Evolutionary conservation across 2,329 filamentous ascomycete genomes (phyloP), one percentile per base, ranked within the genome.

Genomic region (Ceratocystiopsis brevicomis): DNA sequence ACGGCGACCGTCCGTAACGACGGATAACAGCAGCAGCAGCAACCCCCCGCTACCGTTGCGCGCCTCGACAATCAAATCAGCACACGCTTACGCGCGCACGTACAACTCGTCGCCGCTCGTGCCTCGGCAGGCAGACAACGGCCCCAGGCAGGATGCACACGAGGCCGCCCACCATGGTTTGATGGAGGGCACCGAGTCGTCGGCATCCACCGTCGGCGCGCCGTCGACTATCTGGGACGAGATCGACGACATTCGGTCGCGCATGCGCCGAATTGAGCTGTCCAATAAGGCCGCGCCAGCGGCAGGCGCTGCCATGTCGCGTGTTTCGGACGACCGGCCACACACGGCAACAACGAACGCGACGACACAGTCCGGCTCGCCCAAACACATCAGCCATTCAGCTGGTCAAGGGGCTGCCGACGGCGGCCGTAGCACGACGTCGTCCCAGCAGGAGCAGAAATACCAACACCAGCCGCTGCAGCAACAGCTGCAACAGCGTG

Each of bases 161-260:
- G 39, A 30, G 15, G 67, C 68, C 38, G 53, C 56, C 17, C 55
- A 57, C 37, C 62, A 71, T 46, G 61, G 59, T 16, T 39, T 18
- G 3, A 52, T 65, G 25, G 78, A 87, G 53, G 79, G 78, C 10
- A 86, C 85, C 0, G 85, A 90, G 53, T 96, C 90, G 0, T 88
- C 81, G 0, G 70, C 81, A 33, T 96, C 90, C 0, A 90, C 84
- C 1, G 86, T 80, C 1, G 86, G 80, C 1, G 85, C 84, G 1
- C 84, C 87, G 13, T 92, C 86, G 2, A 95, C 86, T 0, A 84
- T 98, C 3, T 98, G 90, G 90, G 90, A 96, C 56, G 90, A 98
- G 59, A 64, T 98, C 25, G 90, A 96, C 53, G 90, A 96, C 50
- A 64, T 98, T 39, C 96, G 96, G 58, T 90, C 84, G 37, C 76